Evolutionary conservation across 306 rosid genomes (phyloP), one percentile per base, ranked within the genome.

Genomic region (Purshia tridentata): DNA sequence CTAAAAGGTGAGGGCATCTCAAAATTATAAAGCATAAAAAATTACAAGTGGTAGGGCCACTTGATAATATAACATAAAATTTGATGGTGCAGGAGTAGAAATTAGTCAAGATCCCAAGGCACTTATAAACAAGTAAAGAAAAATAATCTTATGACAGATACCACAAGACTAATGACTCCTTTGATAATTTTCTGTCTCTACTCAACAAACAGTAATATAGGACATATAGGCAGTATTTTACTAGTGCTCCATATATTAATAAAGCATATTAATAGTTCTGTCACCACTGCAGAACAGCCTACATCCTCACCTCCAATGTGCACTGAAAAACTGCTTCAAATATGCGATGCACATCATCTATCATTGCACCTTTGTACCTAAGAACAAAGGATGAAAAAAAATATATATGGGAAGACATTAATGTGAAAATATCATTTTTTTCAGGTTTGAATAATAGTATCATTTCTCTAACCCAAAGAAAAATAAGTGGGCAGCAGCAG

Each of bases 251-350:
- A 5, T 14, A 63, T 5, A 65, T 6, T 3, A 66, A 45, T 6
- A 8, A 1, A 23, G 5, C 19, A 41, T 41, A 53, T 4, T 4
- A 14, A 14, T 12, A 14, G 10, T 14, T 60, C 37, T 4, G 42
- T 29, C 6, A 6, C 71, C 56, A 48, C 14, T 14, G 40, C 40
- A 8, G 2, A 59, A 37, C n/a, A 62, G 20, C 49, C 60, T 37
- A 58, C 22, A 77, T 55, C 54, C 75, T 86, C 79, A 89, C 99
- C 97, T 88, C 97, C 78, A 95, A 83, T 5, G 99, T 95, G 92
- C 99, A 95, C 88, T 91, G 98, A 46, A 95, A 95, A 77, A 91
- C 93, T 54, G 99, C 99, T 87, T 95, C 99, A 79, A 95, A 95
- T 85, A 95, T 91, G 48, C 98, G 92, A 75, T 96, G 96, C 78